phyloP scores from a whole-genome alignment of 345 rosid genomes.

The Nephelium lappaceum region DNA sequence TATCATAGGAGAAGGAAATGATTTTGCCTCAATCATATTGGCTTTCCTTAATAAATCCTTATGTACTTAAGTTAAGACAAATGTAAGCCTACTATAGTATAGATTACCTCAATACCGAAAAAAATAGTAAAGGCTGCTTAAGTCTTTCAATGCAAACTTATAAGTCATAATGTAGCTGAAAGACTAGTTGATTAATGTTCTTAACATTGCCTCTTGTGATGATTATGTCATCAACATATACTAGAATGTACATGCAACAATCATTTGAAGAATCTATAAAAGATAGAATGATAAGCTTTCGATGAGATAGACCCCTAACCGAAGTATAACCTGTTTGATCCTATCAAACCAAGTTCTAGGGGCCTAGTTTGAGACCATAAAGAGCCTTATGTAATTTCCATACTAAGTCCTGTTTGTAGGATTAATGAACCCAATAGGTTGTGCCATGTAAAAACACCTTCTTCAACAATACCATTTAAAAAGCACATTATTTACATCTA shows the following conservation, averaged over 20 bases:
- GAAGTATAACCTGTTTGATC: no score
- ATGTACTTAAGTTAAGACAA: not conserved
- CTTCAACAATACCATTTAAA: no score
- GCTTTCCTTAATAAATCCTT: not conserved
- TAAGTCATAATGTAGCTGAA: not conserved
- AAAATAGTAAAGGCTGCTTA: not conserved
- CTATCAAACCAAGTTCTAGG: no score
- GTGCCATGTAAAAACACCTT: no score
- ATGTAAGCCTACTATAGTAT: not conserved
- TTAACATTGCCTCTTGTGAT: not conserved
- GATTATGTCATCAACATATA: conserved; percentile 9
- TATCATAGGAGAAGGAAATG: not conserved
- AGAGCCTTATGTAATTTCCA: no score
- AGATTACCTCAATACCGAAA: not conserved
- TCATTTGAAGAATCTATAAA: not conserved
- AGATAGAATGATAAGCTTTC: not conserved
- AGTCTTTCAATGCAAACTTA: conserved; percentile 10
- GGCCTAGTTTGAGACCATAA: no score
- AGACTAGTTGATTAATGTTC: not conserved
- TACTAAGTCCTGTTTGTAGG: no score
- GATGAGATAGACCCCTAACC: not conserved
- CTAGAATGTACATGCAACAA: not conserved
- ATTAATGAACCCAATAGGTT: no score
- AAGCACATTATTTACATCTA: no score
- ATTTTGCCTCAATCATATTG: not conserved